A percentile compares a stretch with the other conserved stretches of the same genome.
phyloP scores from a whole-genome alignment of 257 asterid genomes.

The Nicotiana noctiflora region DNA sequence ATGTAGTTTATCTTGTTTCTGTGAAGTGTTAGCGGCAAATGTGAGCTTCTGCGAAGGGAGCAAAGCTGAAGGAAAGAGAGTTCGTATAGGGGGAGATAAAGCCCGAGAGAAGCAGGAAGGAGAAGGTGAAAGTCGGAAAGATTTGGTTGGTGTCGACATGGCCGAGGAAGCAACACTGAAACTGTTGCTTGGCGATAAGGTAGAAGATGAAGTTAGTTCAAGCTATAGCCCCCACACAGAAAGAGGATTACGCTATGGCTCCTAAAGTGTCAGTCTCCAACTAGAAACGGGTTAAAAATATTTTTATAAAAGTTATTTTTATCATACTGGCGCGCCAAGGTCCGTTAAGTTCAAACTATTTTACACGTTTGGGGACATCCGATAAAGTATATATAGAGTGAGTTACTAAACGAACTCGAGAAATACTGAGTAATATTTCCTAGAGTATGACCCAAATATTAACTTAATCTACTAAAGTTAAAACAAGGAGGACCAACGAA shows the following conservation, averaged over 20 bases:
- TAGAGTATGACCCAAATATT: background rate
- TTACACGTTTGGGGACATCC: background rate
- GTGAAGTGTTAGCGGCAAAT: background rate
- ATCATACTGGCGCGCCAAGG: background rate
- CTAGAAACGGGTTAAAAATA: background rate
- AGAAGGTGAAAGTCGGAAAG: background rate
- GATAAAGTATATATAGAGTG: background rate
- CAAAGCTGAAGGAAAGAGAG: background rate
- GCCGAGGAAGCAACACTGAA: background rate
- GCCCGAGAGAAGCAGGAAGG: background rate
- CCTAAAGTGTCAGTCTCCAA: background rate
- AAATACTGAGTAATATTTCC: background rate
- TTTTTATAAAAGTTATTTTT: no score
- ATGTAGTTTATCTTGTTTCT: background rate
- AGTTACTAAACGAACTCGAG: no score
- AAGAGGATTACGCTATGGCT: background rate
- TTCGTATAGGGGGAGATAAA: background rate
- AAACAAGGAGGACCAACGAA: no score
- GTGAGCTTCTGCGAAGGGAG: background rate
- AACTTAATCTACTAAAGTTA: background rate
- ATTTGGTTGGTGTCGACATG: slow-evolving; percentile 1
- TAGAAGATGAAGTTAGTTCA: background rate
- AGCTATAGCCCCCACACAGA: no score
- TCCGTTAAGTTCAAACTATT: background rate
- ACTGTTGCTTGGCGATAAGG: background rate